Evolutionary conservation across 441 rosid genomes (phyloP).

Genomic region (Theobroma grandiflorum): DNA sequence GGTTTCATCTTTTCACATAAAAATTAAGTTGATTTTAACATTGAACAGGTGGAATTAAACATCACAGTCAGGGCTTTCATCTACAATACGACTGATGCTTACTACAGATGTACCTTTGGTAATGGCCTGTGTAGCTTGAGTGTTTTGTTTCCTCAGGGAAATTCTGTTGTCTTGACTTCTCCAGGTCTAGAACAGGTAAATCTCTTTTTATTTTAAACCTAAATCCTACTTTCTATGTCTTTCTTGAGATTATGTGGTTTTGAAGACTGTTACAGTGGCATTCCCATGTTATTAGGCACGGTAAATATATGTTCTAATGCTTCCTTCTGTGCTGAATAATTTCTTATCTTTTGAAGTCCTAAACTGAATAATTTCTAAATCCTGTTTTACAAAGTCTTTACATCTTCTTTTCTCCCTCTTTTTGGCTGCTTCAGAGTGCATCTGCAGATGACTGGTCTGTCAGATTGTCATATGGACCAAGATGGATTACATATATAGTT

Average conservation of each 20-base stretch:
- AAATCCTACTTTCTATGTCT: constrained; percentile 8
- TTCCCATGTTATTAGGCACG: neutral
- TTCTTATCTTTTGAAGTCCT: neutral
- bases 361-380: neutral
- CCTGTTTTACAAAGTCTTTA: neutral
- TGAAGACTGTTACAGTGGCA: constrained; percentile 12
- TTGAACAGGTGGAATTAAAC: constrained; percentile 70
- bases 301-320: neutral
- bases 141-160: constrained; percentile 71
- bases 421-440: constrained; percentile 58
- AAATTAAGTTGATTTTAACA: constrained; percentile 15
- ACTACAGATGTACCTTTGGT: constrained; percentile 74
- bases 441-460: constrained; percentile 65
- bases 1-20: constrained; percentile 5
- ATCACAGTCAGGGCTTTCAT: constrained; percentile 60
- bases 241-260: neutral
- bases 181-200: constrained; percentile 69
- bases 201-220: constrained; percentile 27
- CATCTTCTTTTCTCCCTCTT: constrained; percentile 18
- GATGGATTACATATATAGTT: constrained; percentile 89
- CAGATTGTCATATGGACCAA: constrained; percentile 82
- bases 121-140: constrained; percentile 57
- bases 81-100: constrained; percentile 80
- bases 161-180: constrained; percentile 74
- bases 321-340: constrained; percentile 2